Conservation (phyloP, 208 protist species). For the Leishmania turanica region DNA sequence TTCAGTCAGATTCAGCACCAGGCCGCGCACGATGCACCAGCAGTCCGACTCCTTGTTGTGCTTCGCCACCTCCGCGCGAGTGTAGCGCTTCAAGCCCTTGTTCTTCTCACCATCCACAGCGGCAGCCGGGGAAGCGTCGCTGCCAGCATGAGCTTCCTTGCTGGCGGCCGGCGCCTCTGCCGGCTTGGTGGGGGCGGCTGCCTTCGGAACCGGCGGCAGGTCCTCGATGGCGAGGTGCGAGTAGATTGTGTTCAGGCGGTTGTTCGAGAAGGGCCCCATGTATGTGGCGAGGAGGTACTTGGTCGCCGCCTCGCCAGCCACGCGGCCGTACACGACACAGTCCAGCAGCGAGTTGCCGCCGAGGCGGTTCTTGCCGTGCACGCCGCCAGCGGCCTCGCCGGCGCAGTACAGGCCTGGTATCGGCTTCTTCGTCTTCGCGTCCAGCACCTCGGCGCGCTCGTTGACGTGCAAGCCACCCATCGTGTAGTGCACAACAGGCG, state of each 20-base stretch:
- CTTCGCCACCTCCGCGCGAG: constrained; percentile 57
- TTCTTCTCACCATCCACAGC: constrained; percentile 30
- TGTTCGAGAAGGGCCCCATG: constrained; percentile 56
- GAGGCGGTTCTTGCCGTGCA: constrained; percentile 96
- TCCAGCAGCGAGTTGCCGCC: constrained; percentile 96
- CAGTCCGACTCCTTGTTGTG: constrained; percentile 74
- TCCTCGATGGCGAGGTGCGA: constrained; percentile 37
- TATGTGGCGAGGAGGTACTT: constrained; percentile 56
- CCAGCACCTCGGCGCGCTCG: constrained; percentile 65
- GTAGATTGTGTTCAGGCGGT: constrained; percentile 55
- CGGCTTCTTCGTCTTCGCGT: constrained; percentile 31
- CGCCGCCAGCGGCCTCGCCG: constrained; percentile 95
- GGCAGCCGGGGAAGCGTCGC: constrained; percentile 20
- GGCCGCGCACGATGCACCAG: constrained; percentile 46
- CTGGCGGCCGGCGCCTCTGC: constrained; percentile 44
- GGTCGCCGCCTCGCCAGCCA: constrained; percentile 61
- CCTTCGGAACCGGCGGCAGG: constrained; percentile 48
- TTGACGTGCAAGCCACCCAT: constrained; percentile 94
- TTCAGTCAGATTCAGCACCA: constrained; percentile 65
- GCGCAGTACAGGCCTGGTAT: constrained; percentile 93
- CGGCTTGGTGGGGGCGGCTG: constrained; percentile 35
- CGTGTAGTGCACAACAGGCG: constrained; percentile 96
- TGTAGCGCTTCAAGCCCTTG: constrained; percentile 30
- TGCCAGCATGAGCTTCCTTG: constrained; percentile 4
- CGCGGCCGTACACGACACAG: constrained; percentile 94